These are phyloP conservation scores for Vitis labrusca DNA, from an alignment of 164 flowering plant genomes.

Conservation along the genomic window DNA sequence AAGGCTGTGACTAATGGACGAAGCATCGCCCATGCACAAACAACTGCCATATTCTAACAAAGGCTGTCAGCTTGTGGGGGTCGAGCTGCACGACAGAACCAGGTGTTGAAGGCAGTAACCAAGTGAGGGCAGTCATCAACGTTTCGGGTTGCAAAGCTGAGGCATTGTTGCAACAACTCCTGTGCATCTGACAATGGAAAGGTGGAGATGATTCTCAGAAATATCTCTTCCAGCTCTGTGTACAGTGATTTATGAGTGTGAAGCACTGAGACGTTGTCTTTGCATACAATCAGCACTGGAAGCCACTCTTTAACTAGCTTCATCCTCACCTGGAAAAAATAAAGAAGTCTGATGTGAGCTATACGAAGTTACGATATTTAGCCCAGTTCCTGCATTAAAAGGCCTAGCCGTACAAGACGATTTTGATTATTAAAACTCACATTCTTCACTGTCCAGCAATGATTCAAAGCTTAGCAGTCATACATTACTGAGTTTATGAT, in stretches of 20 bases:
- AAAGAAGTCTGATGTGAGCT: not conserved
- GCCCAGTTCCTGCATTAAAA: no score
- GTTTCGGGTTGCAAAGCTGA: conserved; percentile 85
- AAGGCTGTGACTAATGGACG: not conserved
- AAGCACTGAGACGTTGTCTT: conserved; percentile 43
- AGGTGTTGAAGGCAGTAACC: conserved; percentile 80
- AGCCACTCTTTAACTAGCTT: conserved; percentile 89
- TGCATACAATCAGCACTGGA: conserved; percentile 84
- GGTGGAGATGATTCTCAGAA: conserved; percentile 81
- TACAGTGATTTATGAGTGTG: conserved; percentile 49
- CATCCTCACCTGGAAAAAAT: conserved; percentile 64
- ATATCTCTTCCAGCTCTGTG: conserved; percentile 75
- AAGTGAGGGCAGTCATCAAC: conserved; percentile 89
- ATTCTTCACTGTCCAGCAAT: no score
- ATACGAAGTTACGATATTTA: not conserved
- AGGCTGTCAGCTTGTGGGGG: conserved; percentile 26
- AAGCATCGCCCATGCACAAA: not conserved
- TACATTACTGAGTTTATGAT: no score
- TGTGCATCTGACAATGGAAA: conserved; percentile 81
- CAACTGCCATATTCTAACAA: not conserved
- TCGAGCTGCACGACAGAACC: conserved; percentile 85
- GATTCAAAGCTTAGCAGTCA: no score
- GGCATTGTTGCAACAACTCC: conserved; percentile 75
- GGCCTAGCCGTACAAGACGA: no score
- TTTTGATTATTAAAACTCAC: no score